Percentiles rank a stretch among this genome's conserved stretches.
Evolutionary conservation across 2,329 filamentous ascomycete genomes (phyloP).

Genomic region (Alternaria sp.): DNA sequence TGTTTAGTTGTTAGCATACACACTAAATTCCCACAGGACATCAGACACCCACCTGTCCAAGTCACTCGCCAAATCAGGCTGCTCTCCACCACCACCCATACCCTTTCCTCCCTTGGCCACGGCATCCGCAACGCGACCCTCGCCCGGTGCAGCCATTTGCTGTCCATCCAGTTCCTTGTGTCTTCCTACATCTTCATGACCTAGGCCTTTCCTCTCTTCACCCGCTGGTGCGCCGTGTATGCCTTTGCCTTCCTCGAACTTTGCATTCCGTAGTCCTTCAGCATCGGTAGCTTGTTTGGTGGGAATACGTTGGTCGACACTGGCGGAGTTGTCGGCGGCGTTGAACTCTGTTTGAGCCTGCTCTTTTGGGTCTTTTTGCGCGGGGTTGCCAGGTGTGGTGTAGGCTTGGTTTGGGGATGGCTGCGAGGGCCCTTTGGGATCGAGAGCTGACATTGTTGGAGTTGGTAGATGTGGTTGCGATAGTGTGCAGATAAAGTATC

Average conservation of each 20-base stretch:
- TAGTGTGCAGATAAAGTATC: conserved; percentile 3
- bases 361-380: conserved; percentile 54
- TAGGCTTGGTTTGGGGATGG: conserved; percentile 57
- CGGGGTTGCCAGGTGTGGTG: conserved; percentile 58
- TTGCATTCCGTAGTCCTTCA: conserved; percentile 52
- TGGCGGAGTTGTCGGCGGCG: conserved; percentile 42
- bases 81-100: conserved; percentile 47
- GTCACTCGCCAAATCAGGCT: conserved; percentile 56
- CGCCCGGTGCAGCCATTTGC: conserved; percentile 60
- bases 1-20: conserved; percentile 27
- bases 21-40: not conserved
- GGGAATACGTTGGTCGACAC: conserved; percentile 51
- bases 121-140: conserved; percentile 55
- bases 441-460: conserved; percentile 50
- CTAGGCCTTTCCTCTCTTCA: conserved; percentile 54
- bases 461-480: not conserved
- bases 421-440: conserved; percentile 55
- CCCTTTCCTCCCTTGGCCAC: conserved; percentile 48
- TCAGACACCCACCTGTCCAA: conserved; percentile 52
- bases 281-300: conserved; percentile 48
- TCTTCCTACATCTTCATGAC: conserved; percentile 54
- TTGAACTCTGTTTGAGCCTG: conserved; percentile 44
- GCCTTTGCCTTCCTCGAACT: conserved; percentile 43
- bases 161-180: conserved; percentile 58
- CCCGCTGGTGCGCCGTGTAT: conserved; percentile 56